Evolutionary conservation across 257 asterid species (phyloP).

Genomic region (Solanum sparsipilum): DNA sequence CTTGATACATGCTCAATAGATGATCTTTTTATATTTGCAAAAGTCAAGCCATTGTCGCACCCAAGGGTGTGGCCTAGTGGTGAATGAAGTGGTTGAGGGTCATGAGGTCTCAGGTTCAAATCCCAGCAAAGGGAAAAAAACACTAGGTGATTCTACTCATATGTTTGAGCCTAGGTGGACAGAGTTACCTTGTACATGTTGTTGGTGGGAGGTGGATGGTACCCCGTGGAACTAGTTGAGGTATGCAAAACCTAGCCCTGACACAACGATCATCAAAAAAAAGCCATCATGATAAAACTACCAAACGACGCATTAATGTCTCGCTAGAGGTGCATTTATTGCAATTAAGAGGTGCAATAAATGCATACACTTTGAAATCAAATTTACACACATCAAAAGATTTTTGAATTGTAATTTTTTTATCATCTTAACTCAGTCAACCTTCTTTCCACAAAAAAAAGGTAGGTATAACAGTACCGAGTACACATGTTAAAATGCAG

Average conservation of each 20-base stretch:
- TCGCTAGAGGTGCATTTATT: neutral
- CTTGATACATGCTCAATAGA: neutral
- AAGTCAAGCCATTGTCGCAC: neutral
- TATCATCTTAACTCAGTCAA: neutral
- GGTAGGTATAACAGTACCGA: neutral
- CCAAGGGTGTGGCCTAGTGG: neutral
- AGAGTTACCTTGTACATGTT: no score
- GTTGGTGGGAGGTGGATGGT: neutral
- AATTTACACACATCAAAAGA: neutral
- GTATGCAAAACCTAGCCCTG: neutral
- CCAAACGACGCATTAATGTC: neutral
- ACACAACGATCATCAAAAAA: neutral
- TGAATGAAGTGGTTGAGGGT: neutral
- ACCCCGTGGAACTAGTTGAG: neutral
- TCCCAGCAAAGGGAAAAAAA: neutral
- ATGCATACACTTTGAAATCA: neutral
- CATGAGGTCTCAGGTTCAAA: neutral
- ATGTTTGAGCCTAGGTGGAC: neutral
- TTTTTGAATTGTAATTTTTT: neutral
- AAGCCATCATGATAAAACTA: neutral
- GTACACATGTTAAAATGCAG: neutral
- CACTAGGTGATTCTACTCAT: neutral
- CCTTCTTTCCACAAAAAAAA: neutral
- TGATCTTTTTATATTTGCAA: neutral
- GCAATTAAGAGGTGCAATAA: neutral